Conservation (phyloP, 1,139 yeast genomes). For the Yamadazyma conglobata region DNA sequence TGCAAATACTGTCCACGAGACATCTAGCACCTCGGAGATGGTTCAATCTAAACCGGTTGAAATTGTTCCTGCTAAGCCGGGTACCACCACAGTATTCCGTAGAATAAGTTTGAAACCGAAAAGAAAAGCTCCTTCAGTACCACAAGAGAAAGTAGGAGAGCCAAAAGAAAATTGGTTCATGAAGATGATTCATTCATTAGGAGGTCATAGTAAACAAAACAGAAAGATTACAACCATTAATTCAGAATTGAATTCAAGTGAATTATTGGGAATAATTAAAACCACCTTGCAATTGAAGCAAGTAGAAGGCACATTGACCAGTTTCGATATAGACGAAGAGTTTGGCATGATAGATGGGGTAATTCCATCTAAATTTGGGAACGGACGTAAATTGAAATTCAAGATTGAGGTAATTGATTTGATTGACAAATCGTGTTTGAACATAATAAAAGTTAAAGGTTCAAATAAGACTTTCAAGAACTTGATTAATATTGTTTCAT, state of each 20-base stretch:
- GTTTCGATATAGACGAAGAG: conserved; percentile 41
- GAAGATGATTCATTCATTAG: conserved; percentile 29
- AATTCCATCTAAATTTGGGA: conserved; percentile 46
- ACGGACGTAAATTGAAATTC: conserved; percentile 48
- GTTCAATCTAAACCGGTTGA: conserved; percentile 1
- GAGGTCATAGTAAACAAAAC: conserved; percentile 6
- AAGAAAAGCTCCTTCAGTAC: conserved; percentile 44
- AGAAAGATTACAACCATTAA: conserved; percentile 31
- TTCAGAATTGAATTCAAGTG: conserved; percentile 27
- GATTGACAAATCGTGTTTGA: conserved; percentile 45
- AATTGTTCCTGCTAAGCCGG: conserved; percentile 19
- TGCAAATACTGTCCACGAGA: too few species aligned
- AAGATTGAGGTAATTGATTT: conserved; percentile 43
- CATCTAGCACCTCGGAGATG: too few species aligned
- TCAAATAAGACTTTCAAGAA: conserved; percentile 62
- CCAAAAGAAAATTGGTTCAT: conserved; percentile 36
- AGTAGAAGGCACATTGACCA: conserved; percentile 48
- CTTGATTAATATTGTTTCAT: conserved; percentile 47
- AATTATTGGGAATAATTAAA: conserved; percentile 32
- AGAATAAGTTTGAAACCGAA: conserved; percentile 28
- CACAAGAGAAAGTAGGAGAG: conserved; percentile 15
- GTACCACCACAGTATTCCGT: conserved; percentile 27
- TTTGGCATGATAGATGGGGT: conserved; percentile 44
- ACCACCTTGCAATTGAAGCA: conserved; percentile 45
- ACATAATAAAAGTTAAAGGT: conserved; percentile 59